Base-by-base conservation (phyloP, 1,284 basidiomycete species). In the Puccinia polysora region DNA sequence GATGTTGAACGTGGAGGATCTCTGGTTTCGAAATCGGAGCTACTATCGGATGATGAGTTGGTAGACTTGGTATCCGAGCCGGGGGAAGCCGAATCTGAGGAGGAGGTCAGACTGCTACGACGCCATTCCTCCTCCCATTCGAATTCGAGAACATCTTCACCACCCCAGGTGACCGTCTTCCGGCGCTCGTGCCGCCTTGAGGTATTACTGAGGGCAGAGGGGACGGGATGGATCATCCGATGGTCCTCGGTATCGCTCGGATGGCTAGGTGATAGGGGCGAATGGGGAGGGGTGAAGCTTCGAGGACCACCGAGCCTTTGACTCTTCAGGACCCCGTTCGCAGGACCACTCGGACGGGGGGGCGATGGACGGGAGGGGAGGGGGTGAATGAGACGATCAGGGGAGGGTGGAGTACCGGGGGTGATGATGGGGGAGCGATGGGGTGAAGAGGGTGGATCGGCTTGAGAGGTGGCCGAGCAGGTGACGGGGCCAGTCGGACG, bases 161-260 rank as follows among this genome's bases (percentile, higher is more conserved):
- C 69, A 8, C 69, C 69, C 69, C 69, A 72, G 10, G 69, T 64
- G 18, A 72, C 69, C 4, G 69, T 72, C 34, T 72, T 72, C 6
- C 50, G 20, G 43, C 69, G 60, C 38, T 72, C 52, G 23, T 28
- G 38, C 10, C 69, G 60, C 52, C 60, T 72, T 34, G 36, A 52
- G 1, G 69, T 47, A 20, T 45, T 50, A 38, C 59, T 64, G 25
- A 72, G 40, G 2, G 69, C 69, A 28, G 60, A 72, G 7, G 47
- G 59, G 23, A 49, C 45, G 18, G 43, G 43, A 40, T 20, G 14
- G 30, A 32, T 14, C 7, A 36, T 0, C 36, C 20, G 15, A 23
- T 38, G 2, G 10, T 6, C 20, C 23, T 69, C 55, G 14, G 55
- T 30, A 28, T 71, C 68, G 20, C 34, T 43, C 1, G 23, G 20